Conservation (phyloP, 768 basidiomycete species). For the Termitomyces sp. region DNA sequence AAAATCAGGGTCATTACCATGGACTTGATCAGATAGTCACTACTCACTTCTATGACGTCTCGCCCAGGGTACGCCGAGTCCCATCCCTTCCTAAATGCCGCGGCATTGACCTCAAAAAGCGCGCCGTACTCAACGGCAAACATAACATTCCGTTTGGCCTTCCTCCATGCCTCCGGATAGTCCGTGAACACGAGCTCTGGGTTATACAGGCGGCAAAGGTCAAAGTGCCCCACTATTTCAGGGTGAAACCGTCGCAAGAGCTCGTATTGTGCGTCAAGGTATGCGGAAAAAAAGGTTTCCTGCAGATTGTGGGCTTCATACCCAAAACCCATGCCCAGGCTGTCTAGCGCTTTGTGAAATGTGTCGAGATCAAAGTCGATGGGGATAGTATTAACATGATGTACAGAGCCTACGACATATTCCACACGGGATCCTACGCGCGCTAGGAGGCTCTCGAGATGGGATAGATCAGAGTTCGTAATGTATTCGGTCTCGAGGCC, state of each 20-base stretch:
- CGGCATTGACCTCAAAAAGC: slow-evolving; percentile 89
- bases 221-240: slow-evolving; percentile 90
- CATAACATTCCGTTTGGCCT: slow-evolving; percentile 69
- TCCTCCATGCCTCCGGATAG: slow-evolving; percentile 55
- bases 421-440: slow-evolving; percentile 53
- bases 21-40: slow-evolving; percentile 1
- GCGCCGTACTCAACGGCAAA: slow-evolving; percentile 79
- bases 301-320: slow-evolving; percentile 16
- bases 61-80: slow-evolving; percentile 72
- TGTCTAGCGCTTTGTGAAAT: slow-evolving; percentile 55
- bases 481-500: slow-evolving; percentile 38
- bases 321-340: slow-evolving; percentile 18
- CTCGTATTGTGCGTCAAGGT: slow-evolving; percentile 83
- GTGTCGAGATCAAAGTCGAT: slow-evolving; percentile 87
- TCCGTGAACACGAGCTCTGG: slow-evolving; percentile 54
- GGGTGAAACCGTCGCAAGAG: slow-evolving; percentile 70
- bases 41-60: slow-evolving; percentile 66
- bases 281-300: slow-evolving; percentile 52
- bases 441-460: slow-evolving; percentile 48
- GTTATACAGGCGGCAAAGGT: slow-evolving; percentile 83
- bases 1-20: slow-evolving; percentile 1
- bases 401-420: slow-evolving; percentile 89
- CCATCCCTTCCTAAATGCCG: slow-evolving; percentile 93
- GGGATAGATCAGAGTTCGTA: slow-evolving; percentile 56
- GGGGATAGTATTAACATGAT: slow-evolving; percentile 82